Percentiles rank a stretch among this genome's conserved stretches.
These are phyloP conservation scores for Dispira simplex DNA, from an alignment of 192 early-diverging fungal species.

Conservation along the genomic window DNA sequence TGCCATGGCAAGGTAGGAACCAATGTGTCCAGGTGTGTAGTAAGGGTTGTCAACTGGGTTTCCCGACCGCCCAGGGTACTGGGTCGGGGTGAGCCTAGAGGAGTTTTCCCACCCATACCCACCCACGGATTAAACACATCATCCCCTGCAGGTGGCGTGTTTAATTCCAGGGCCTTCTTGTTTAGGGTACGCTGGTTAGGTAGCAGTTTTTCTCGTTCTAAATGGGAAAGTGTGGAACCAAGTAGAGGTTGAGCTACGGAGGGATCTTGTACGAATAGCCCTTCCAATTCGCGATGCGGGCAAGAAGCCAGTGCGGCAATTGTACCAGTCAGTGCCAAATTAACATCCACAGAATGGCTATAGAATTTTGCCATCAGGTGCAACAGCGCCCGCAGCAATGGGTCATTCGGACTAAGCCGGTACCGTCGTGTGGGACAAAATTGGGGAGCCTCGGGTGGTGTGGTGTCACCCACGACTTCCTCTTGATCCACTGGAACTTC, in stretches of 20 bases:
- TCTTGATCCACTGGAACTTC: neutral
- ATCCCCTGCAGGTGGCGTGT: neutral
- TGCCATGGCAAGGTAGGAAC: no score
- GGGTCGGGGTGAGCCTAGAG: neutral
- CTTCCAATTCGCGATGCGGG: slow-evolving; percentile 48
- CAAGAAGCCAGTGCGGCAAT: slow-evolving; percentile 69
- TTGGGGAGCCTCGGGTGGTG: slow-evolving; percentile 1
- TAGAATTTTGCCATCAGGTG: slow-evolving; percentile 62
- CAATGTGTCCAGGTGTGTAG: no score
- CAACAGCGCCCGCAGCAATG: slow-evolving; percentile 49
- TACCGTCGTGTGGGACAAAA: slow-evolving; percentile 12
- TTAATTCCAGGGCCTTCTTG: neutral
- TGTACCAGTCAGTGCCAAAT: slow-evolving; percentile 82
- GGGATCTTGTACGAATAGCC: slow-evolving; percentile 1
- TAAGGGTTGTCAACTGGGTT: no score
- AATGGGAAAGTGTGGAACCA: neutral
- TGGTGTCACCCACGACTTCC: neutral
- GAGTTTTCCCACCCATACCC: neutral
- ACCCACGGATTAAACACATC: neutral
- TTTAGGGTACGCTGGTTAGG: neutral
- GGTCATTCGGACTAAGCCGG: slow-evolving; percentile 38
- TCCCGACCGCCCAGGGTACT: no score
- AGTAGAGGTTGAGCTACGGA: no score
- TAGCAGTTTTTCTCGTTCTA: neutral
- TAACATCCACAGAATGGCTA: slow-evolving; percentile 72